A percentile compares a stretch with the other conserved stretches of the same genome.
These are phyloP conservation scores for Mortierella sp. DNA, from an alignment of 371 early-diverging fungal genomes.

Conservation along the genomic window DNA sequence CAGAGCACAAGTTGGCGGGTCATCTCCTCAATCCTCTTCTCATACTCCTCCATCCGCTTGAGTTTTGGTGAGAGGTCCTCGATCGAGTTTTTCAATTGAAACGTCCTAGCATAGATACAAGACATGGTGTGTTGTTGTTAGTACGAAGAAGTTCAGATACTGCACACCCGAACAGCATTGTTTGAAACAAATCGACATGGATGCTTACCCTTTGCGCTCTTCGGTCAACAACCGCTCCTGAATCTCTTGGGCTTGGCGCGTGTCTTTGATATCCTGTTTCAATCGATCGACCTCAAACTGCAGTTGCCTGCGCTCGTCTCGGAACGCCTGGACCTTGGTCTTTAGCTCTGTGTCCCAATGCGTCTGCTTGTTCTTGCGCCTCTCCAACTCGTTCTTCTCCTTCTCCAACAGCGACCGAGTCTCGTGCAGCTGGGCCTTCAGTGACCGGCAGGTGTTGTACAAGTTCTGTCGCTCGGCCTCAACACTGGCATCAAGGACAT, in stretches of 20 bases:
- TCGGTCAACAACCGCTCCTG: constrained; percentile 50
- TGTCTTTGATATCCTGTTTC: constrained; percentile 64
- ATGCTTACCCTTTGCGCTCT: constrained; percentile 47
- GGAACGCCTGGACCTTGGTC: constrained; percentile 65
- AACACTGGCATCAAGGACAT: constrained; percentile 72
- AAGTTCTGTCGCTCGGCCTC: constrained; percentile 75
- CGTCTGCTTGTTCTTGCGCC: constrained; percentile 70
- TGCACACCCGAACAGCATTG: neutral
- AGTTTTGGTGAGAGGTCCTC: constrained; percentile 64
- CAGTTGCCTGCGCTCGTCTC: constrained; percentile 71
- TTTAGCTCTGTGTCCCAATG: constrained; percentile 78
- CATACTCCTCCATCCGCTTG: constrained; percentile 65
- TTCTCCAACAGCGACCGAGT: constrained; percentile 65
- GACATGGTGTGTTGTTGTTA: neutral
- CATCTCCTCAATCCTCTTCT: constrained; percentile 69
- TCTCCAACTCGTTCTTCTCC: constrained; percentile 67
- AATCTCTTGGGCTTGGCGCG: constrained; percentile 47
- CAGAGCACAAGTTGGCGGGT: constrained; percentile 71
- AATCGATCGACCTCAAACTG: constrained; percentile 63
- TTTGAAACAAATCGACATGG: constrained; percentile 4
- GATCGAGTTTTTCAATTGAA: constrained; percentile 67
- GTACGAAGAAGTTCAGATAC: no score
- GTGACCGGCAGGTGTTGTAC: constrained; percentile 70
- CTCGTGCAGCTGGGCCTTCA: constrained; percentile 69
- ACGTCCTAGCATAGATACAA: constrained; percentile 55